Evolutionary conservation across 2,329 filamentous ascomycete genomes (phyloP).

Genomic region (Trichoderma sp.): DNA sequence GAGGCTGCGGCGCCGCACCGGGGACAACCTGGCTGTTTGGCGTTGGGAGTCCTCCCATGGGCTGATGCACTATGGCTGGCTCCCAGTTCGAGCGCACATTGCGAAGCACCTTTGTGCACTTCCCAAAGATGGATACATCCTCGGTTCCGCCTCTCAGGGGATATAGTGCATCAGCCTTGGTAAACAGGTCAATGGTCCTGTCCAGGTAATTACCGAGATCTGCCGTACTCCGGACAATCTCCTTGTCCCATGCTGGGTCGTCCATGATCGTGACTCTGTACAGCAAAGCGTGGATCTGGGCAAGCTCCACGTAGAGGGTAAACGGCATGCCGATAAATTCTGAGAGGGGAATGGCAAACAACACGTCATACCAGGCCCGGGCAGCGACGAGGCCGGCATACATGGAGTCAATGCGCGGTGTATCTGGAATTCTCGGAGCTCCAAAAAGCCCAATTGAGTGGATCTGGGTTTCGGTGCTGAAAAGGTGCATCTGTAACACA

Average conservation of each 20-base stretch:
- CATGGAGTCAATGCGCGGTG: slow-evolving; percentile 34
- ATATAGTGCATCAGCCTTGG: slow-evolving; percentile 28
- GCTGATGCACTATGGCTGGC: slow-evolving; percentile 31
- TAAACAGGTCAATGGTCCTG: slow-evolving; percentile 33
- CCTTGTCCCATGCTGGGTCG: slow-evolving; percentile 41
- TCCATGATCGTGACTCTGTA: slow-evolving; percentile 41
- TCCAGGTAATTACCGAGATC: slow-evolving; percentile 38
- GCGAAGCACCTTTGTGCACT: slow-evolving; percentile 36
- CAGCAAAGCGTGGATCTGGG: slow-evolving; percentile 37
- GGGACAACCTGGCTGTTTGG: slow-evolving; percentile 27
- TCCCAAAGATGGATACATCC: slow-evolving; percentile 31
- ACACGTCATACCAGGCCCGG: slow-evolving; percentile 37
- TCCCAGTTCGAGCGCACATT: slow-evolving; percentile 37
- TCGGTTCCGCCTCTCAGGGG: slow-evolving; percentile 30
- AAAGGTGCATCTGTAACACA: slow-evolving; percentile 30
- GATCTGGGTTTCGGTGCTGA: slow-evolving; percentile 32
- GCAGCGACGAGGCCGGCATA: slow-evolving; percentile 36
- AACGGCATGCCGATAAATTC: slow-evolving; percentile 35
- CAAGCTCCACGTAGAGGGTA: slow-evolving; percentile 33
- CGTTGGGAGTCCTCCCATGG: slow-evolving; percentile 30
- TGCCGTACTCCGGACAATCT: slow-evolving; percentile 34
- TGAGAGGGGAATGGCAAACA: slow-evolving; percentile 32
- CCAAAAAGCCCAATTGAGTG: slow-evolving; percentile 35
- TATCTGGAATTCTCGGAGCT: slow-evolving; percentile 30
- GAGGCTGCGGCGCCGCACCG: slow-evolving; percentile 16